phyloP scores from a whole-genome alignment of 2,329 filamentous ascomycete genomes.

The Penicillium sp. region DNA sequence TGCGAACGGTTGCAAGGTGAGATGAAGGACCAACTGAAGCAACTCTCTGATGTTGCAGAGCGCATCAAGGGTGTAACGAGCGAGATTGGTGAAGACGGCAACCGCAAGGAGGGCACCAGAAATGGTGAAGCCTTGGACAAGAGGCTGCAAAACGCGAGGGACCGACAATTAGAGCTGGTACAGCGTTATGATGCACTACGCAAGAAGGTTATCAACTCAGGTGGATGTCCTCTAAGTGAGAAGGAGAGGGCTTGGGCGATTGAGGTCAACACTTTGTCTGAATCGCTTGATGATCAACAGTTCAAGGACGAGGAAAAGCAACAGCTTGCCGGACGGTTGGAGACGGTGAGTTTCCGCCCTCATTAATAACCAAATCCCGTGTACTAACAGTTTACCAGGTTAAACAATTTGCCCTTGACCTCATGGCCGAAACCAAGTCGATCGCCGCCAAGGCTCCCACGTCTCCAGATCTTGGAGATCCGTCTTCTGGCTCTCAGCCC shows the following conservation, averaged over 20 bases:
- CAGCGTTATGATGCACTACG: constrained; percentile 47
- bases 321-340: constrained; percentile 37
- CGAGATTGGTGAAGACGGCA: constrained; percentile 39
- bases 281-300: constrained; percentile 33
- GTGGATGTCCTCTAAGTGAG: constrained; percentile 47
- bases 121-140: constrained; percentile 38
- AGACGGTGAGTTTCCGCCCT: constrained; percentile 35
- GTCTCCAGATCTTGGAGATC: constrained; percentile 29
- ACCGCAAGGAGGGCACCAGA: constrained; percentile 31
- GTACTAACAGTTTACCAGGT: constrained; percentile 33
- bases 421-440: constrained; percentile 40
- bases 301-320: constrained; percentile 24
- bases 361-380: neutral
- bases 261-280: constrained; percentile 44
- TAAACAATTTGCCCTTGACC: constrained; percentile 39
- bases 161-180: constrained; percentile 42
- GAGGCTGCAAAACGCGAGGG: constrained; percentile 42
- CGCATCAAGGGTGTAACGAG: constrained; percentile 45
- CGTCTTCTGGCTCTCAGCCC: constrained; percentile 30
- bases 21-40: constrained; percentile 49
- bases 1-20: constrained; percentile 51
- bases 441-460: constrained; percentile 30
- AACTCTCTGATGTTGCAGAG: constrained; percentile 47
- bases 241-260: constrained; percentile 48
- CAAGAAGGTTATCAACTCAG: constrained; percentile 43